Percentiles rank a stretch among this genome's conserved stretches.
phyloP scores from a whole-genome alignment of 2,329 filamentous ascomycete species.

The Clarireedia hainanense region DNA sequence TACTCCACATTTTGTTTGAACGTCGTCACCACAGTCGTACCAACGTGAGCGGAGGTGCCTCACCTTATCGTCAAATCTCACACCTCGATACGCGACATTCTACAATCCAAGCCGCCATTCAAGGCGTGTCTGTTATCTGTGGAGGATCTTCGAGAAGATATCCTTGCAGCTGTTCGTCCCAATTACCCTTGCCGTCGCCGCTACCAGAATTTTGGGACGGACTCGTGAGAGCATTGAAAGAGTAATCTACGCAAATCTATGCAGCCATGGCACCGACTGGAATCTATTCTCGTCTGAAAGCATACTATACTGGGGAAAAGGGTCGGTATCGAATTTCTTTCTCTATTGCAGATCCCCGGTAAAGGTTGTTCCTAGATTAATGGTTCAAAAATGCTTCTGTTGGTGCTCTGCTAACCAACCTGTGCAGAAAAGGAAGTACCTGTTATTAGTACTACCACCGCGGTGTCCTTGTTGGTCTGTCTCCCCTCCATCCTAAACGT shows the following conservation, averaged over 20 bases:
- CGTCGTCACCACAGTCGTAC: too few species aligned
- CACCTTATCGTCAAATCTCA: too few species aligned
- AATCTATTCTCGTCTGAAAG: constrained; percentile 21
- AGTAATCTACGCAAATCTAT: background rate
- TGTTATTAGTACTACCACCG: constrained; percentile 19
- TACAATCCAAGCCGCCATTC: too few species aligned
- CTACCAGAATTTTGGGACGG: background rate
- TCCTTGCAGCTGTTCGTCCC: too few species aligned
- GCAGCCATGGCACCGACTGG: constrained; percentile 23
- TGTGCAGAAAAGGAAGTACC: constrained; percentile 22
- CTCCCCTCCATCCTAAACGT: background rate
- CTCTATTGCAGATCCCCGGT: background rate
- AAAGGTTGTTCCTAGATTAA: background rate
- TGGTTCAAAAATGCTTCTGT: background rate
- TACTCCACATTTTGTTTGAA: too few species aligned
- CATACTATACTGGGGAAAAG: constrained; percentile 19
- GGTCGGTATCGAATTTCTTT: constrained; percentile 14
- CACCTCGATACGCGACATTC: too few species aligned
- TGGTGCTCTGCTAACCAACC: background rate
- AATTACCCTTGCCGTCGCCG: too few species aligned
- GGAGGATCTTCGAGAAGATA: too few species aligned
- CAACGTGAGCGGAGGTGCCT: too few species aligned
- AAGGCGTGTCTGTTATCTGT: too few species aligned
- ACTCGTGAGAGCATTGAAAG: background rate
- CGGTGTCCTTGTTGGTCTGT: constrained; percentile 22